Percentiles rank a stretch among this genome's conserved stretches.
These are phyloP conservation scores for Melanomma pulvis-pyrius DNA, from an alignment of 495 filamentous ascomycete species.

Conservation along the genomic window DNA sequence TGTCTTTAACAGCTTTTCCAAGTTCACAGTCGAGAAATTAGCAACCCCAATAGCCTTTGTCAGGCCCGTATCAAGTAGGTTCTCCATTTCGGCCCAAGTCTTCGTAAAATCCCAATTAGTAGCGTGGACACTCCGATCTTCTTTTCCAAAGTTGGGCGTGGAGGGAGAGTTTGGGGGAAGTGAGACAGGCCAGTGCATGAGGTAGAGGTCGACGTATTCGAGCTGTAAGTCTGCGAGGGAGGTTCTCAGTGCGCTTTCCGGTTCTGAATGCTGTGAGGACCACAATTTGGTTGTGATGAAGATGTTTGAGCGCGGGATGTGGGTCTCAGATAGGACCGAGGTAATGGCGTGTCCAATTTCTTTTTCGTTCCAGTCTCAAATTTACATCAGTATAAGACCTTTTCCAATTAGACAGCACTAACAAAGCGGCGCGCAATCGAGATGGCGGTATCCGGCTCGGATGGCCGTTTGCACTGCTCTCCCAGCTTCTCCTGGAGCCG, in stretches of 20 bases:
- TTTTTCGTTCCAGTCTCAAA: slow-evolving; percentile 24
- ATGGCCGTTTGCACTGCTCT: slow-evolving; percentile 17
- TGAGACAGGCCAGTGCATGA: slow-evolving; percentile 28
- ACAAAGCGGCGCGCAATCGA: slow-evolving; percentile 27
- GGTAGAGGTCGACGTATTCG: slow-evolving; percentile 25
- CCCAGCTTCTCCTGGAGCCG: slow-evolving; percentile 14
- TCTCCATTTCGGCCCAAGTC: slow-evolving; percentile 25
- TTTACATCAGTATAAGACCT: not conserved
- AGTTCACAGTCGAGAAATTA: slow-evolving; percentile 15
- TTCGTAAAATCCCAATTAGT: slow-evolving; percentile 22
- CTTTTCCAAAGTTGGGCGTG: slow-evolving; percentile 12
- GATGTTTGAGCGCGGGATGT: slow-evolving; percentile 10
- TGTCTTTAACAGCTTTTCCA: slow-evolving; percentile 15
- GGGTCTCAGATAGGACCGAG: slow-evolving; percentile 11
- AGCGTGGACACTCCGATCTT: slow-evolving; percentile 12
- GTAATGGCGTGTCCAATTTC: slow-evolving; percentile 19
- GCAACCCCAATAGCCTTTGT: slow-evolving; percentile 22
- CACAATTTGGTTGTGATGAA: slow-evolving; percentile 30
- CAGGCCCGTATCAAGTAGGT: slow-evolving; percentile 13
- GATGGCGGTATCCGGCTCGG: slow-evolving; percentile 23
- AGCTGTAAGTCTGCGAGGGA: slow-evolving; percentile 6
- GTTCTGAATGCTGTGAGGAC: slow-evolving; percentile 17
- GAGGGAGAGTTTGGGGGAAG: slow-evolving; percentile 6
- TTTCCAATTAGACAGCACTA: not conserved
- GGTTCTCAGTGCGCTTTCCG: slow-evolving; percentile 1